Evolutionary conservation across 352 stramenopile genomes (phyloP), one percentile per base, ranked within the genome.

Genomic region (Globisporangium nunn): DNA sequence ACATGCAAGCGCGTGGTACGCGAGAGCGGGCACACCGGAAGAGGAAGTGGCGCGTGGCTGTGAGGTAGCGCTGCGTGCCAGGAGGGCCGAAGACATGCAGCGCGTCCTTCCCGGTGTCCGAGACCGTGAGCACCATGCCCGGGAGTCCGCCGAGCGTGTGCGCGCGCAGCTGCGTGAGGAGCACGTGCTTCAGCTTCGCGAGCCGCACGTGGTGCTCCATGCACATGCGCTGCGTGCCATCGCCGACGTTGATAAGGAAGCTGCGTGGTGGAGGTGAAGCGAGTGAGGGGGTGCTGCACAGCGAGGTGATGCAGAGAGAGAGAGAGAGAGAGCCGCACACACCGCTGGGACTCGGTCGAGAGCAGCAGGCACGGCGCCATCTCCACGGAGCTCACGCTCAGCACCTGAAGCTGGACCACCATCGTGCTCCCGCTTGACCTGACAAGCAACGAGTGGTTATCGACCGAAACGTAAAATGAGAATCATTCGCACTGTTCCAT

Each of bases 151-250:
- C 86, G 1, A 96, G 52, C n/a, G 79, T 88, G 50, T 93, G 72
- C 10, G 84, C 59, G 11, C 70, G 71, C 41, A 97, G 64, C 64
- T 96, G 72, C 3, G 87, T 96, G 29, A 96, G 70, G 58, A 96
- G 95, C 5, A 96, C 73, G 47, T 88, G 67, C 54, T 85, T 70
- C 30, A 95, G 60, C 65, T 95, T 96, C 6, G 69, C 78, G 14
- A 97, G 65, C 15, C 87, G 82, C 59, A 96, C 75, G 67, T 92
- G 81, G 70, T 97, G 88, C 72, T 97, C 88, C 84, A 95, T 96
- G 68, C 84, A 96, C 65, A 96, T 72, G 30, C 88, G 75, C 62
- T 97, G 88, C 7, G 73, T 93, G 58, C 88, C 88, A 64, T 96
- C 88, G 30, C 87, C 85, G 11, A 93, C 87, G 55, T 97, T 95